Evolutionary conservation across 1,284 basidiomycete species (phyloP).

Genomic region (Athelia sp.): DNA sequence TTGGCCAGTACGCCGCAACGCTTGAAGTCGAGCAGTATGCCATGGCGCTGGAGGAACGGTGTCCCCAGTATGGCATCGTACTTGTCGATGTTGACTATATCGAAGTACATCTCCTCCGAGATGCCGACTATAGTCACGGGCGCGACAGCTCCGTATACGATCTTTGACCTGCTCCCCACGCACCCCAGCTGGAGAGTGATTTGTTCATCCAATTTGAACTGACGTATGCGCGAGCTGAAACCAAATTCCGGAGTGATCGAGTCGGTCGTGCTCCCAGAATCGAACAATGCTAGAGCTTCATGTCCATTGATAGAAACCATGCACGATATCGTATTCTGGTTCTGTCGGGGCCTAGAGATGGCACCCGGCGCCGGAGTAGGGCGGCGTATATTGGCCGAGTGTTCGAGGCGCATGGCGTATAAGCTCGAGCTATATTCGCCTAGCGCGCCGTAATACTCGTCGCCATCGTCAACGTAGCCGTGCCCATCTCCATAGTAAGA

Average conservation of each 20-base stretch:
- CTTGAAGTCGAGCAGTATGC: constrained; percentile 6
- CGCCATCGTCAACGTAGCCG: too few relatives aligned
- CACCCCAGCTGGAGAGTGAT: constrained; percentile 10
- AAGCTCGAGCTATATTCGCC: too few relatives aligned
- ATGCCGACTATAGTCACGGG: background rate
- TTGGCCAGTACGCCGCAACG: background rate
- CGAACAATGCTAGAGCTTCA: background rate
- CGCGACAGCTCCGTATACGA: constrained; percentile 6
- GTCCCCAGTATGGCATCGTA: constrained; percentile 10
- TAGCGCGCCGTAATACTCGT: too few relatives aligned
- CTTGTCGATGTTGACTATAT: constrained; percentile 10
- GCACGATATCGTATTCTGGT: background rate
- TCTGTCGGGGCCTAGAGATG: background rate
- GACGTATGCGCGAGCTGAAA: background rate
- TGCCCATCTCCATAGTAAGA: too few relatives aligned
- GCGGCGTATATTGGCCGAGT: background rate
- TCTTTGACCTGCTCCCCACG: constrained; percentile 9
- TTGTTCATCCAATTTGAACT: constrained; percentile 5
- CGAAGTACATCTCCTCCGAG: constrained; percentile 5
- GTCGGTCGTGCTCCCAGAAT: background rate
- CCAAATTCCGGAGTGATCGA: background rate
- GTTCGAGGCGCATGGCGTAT: background rate
- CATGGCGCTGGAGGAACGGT: constrained; percentile 1
- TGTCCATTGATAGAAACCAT: background rate
- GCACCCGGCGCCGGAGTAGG: background rate